These are phyloP conservation scores for Brassica balearica DNA, from an alignment of 441 rosid species.

Conservation along the genomic window DNA sequence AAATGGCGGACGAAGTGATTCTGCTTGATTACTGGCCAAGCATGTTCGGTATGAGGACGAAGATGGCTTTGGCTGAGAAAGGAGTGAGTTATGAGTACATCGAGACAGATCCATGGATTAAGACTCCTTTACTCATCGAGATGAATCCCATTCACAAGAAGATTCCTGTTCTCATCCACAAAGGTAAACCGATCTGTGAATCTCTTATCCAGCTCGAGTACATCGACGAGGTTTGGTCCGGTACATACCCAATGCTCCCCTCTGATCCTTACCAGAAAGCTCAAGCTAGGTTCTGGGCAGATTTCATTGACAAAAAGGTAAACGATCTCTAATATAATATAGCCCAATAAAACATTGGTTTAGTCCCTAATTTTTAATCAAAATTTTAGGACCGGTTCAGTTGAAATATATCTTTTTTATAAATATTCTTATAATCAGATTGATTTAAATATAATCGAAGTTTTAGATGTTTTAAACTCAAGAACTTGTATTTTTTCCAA, in stretches of 20 bases:
- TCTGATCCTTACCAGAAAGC: constrained; percentile 20
- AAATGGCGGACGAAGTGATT: neutral
- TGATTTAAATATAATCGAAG: too few species aligned
- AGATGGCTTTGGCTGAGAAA: constrained; percentile 15
- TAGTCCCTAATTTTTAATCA: neutral
- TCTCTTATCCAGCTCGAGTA: constrained; percentile 14
- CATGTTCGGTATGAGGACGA: constrained; percentile 11
- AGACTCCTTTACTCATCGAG: constrained; percentile 12
- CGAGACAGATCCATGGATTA: neutral
- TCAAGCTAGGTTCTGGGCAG: constrained; percentile 6
- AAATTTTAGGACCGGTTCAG: too few species aligned
- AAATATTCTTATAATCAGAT: too few species aligned
- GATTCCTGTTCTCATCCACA: constrained; percentile 15
- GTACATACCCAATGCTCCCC: neutral
- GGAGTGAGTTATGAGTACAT: constrained; percentile 7
- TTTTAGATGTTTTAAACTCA: neutral
- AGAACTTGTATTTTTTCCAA: neutral
- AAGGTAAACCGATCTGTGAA: constrained; percentile 9
- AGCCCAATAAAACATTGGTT: neutral
- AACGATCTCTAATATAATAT: neutral
- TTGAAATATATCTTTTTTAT: too few species aligned
- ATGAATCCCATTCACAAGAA: constrained; percentile 7
- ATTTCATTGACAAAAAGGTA: constrained; percentile 13
- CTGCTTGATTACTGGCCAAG: constrained; percentile 13
- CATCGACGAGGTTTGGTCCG: constrained; percentile 13